Evolutionary conservation across 2,329 filamentous ascomycete genomes (phyloP), one percentile per base, ranked within the genome.

Genomic region (Beauveria australis): DNA sequence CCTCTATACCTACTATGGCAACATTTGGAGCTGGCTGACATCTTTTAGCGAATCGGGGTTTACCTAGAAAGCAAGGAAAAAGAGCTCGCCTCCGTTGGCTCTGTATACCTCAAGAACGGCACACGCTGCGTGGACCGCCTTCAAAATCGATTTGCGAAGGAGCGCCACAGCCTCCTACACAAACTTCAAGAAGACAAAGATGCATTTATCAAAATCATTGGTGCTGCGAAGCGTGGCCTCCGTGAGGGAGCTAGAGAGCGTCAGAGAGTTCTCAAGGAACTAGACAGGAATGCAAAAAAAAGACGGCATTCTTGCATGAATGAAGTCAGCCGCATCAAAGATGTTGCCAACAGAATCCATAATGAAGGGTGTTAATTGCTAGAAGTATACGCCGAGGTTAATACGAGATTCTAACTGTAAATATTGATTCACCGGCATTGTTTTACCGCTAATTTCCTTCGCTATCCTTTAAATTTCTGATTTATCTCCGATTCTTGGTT

Each of bases 101-200:
- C 51, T 7, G n/a, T n/a, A 8, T 60, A 60, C 33, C 49, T 18
- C 10, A 54, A 54, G 22, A 60, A 60, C 9, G 58, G 58, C 5
- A 41, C 24, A 4, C 12, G 37, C 18, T 41, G 41, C 28, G 51
- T 60, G 3, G 58, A 53, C 7, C 58, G 58, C 10, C 51, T 60
- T 3, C 40, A 48, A 5, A 52, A 9, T 18, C 58, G 58, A 1
- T 60, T 60, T 1, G 5, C 6, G 5, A 53, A 48, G 30, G 58
- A 60, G 26, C 40, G 19, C 16, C 28, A 53, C 2, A n/a, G 7
- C 10, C 43, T 53, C 5, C 5, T 48, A 7, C 24, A 5, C 2
- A 53, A n/a, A 18, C 5, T 60, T 2, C 12, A 60, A 6, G 28
- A 47, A 14, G 49, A 53, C 4, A 30, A 12, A 7, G 40, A 53